These are phyloP conservation scores for Citrullus colocynthis DNA, from an alignment of 306 rosid species.

Conservation along the genomic window DNA sequence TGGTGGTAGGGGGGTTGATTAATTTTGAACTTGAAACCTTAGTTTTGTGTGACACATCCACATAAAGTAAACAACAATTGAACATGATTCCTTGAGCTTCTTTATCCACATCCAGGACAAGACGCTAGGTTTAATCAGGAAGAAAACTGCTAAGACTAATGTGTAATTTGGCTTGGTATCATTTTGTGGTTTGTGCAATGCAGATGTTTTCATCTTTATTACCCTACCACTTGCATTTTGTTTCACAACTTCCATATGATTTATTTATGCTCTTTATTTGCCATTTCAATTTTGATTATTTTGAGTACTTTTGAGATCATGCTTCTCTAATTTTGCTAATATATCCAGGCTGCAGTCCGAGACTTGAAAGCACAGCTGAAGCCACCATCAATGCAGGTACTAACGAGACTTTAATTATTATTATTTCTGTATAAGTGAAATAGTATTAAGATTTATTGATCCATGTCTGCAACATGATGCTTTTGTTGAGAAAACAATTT, in stretches of 20 bases:
- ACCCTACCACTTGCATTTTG: neutral
- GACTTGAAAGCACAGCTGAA: constrained; percentile 80
- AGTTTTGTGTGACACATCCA: no score
- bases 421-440: neutral
- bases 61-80: neutral
- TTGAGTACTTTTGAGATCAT: neutral
- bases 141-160: neutral
- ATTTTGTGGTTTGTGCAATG: neutral
- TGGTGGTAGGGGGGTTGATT: neutral
- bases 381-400: constrained; percentile 94
- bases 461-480: neutral
- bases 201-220: neutral
- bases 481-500: neutral
- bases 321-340: constrained; percentile 1
- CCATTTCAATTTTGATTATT: neutral
- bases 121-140: neutral
- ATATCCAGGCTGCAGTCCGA: constrained; percentile 71
- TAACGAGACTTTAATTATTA: neutral
- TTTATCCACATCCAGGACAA: neutral
- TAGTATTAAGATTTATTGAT: neutral
- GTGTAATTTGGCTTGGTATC: neutral
- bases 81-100: neutral
- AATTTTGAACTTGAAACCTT: neutral
- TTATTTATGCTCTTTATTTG: neutral
- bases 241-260: neutral